A percentile compares a stretch with the other conserved stretches of the same genome.
These are phyloP conservation scores for Penicillium paradoxum DNA, from an alignment of 495 filamentous ascomycete genomes.

Conservation along the genomic window DNA sequence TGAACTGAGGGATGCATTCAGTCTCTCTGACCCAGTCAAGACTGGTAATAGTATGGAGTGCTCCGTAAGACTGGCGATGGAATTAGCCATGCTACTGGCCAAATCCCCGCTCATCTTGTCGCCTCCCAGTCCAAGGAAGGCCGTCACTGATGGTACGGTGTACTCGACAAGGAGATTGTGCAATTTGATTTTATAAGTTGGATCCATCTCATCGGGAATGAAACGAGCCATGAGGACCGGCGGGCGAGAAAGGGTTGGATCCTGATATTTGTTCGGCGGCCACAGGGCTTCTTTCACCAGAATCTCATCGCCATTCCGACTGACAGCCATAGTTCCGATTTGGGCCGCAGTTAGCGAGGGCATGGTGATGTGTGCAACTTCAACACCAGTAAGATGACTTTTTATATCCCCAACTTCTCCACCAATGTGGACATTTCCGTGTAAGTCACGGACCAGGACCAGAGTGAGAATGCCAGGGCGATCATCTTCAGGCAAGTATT, in stretches of 20 bases:
- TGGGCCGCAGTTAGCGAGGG: slow-evolving; percentile 76
- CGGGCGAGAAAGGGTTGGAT: slow-evolving; percentile 23
- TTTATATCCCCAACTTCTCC: slow-evolving; percentile 62
- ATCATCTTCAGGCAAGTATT: slow-evolving; percentile 94
- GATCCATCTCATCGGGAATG: slow-evolving; percentile 91
- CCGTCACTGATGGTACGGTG: slow-evolving; percentile 72
- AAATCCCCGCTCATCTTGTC: slow-evolving; percentile 67
- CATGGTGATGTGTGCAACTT: slow-evolving; percentile 78
- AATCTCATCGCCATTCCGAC: slow-evolving; percentile 63
- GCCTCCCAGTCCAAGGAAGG: slow-evolving; percentile 64
- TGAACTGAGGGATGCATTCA: slow-evolving; percentile 12
- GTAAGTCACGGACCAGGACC: slow-evolving; percentile 56
- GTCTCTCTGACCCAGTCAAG: slow-evolving; percentile 14
- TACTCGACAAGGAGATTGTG: slow-evolving; percentile 81
- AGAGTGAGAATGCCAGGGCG: slow-evolving; percentile 83
- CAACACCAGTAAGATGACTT: slow-evolving; percentile 51
- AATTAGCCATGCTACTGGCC: slow-evolving; percentile 69
- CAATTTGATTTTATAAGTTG: slow-evolving; percentile 79
- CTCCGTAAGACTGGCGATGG: slow-evolving; percentile 71
- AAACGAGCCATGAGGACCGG: slow-evolving; percentile 75
- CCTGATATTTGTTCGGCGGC: slow-evolving; percentile 14
- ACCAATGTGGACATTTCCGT: slow-evolving; percentile 53
- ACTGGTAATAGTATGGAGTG: slow-evolving; percentile 19
- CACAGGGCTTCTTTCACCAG: slow-evolving; percentile 54
- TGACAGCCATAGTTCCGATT: slow-evolving; percentile 52